Base-by-base conservation (phyloP, 192 early-diverging fungal genomes). In the Backusella mclennaniae region DNA sequence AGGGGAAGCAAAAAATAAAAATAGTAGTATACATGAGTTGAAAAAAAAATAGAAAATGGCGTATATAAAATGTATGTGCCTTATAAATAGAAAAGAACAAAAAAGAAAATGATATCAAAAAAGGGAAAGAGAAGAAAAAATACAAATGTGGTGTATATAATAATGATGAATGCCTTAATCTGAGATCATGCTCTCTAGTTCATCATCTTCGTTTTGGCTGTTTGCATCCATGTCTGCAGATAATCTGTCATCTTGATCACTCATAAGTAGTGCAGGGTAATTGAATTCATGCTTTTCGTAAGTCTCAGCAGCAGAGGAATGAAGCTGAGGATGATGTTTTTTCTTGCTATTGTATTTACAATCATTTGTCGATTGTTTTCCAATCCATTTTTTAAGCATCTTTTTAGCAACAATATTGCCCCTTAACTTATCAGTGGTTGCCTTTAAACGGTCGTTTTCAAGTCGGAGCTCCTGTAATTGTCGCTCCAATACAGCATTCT, bases 391-490 rank as follows among this genome's bases (percentile, higher is more conserved):
- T 73, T 88, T 87, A 31, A 90, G 69, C 70, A 90, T 87, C 72
- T 88, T 88, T 41, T 84, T 85, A 3, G 86, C 87, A 7, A 88
- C 84, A 8, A 90, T 80, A 49, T 86, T 86, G 8, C 84, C 82
- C 67, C 84, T 83, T 26, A 90, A 66, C 26, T 84, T 84, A 73
- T 90, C 89, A 17, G 83, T 79, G 23, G 76, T 77, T 31, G 76
- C 77, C 73, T 85, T 85, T 29, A 90, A 76, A 53, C 73, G 72
- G 2, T 83, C 56, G 52, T 90, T 90, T 77, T 90, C 89, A 0
- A 79, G 17, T 33, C 83, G 76, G 9, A 85, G 66, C 67, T 88
- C 87, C 19, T 86, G 77, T 14, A 90, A 26, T 70, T 88, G 87
- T 6, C 87, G 63, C 8, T 75, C 69, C 11, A 90, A 42, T 2